Conservation (phyloP, 2,329 filamentous ascomycete genomes). For the Trichoderma sp. region DNA sequence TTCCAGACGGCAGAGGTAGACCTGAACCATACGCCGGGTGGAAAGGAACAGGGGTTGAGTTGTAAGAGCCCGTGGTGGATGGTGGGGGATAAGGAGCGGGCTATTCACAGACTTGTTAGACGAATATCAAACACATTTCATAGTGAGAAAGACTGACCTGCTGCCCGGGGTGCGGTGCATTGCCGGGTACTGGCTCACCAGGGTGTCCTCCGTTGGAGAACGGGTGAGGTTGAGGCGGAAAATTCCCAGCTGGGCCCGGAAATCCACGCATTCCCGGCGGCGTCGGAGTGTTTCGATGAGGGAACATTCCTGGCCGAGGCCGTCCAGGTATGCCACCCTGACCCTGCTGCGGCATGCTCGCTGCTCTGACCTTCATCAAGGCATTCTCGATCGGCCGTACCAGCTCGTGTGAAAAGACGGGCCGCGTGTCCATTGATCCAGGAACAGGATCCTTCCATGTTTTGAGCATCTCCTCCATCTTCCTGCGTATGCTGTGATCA, state of each 20-base stretch:
- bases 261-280: slow-evolving; percentile 54
- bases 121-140: not conserved
- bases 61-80: slow-evolving; percentile 40
- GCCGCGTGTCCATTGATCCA: slow-evolving; percentile 86
- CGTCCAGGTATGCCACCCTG: slow-evolving; percentile 46
- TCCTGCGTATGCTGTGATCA: slow-evolving; percentile 75
- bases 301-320: slow-evolving; percentile 52
- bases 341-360: slow-evolving; percentile 55
- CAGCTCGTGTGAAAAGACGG: slow-evolving; percentile 84
- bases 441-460: slow-evolving; percentile 98
- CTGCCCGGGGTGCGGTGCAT: slow-evolving; percentile 25
- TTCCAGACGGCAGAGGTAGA: slow-evolving; percentile 42
- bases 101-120: not conserved
- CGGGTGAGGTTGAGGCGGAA: slow-evolving; percentile 30
- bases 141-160: slow-evolving; percentile 27
- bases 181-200: slow-evolving; percentile 21
- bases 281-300: slow-evolving; percentile 71
- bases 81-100: slow-evolving; percentile 36
- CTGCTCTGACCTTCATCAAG: slow-evolving; percentile 74
- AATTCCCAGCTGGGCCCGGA: slow-evolving; percentile 26
- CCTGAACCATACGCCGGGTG: slow-evolving; percentile 40
- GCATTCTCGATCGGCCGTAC: slow-evolving; percentile 92
- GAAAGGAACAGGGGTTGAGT: slow-evolving; percentile 39
- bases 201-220: slow-evolving; percentile 34
- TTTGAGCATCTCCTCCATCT: slow-evolving; percentile 95